These are phyloP conservation scores for Aspergillus incahuasiensis DNA, from an alignment of 495 filamentous ascomycete species.

Conservation along the genomic window DNA sequence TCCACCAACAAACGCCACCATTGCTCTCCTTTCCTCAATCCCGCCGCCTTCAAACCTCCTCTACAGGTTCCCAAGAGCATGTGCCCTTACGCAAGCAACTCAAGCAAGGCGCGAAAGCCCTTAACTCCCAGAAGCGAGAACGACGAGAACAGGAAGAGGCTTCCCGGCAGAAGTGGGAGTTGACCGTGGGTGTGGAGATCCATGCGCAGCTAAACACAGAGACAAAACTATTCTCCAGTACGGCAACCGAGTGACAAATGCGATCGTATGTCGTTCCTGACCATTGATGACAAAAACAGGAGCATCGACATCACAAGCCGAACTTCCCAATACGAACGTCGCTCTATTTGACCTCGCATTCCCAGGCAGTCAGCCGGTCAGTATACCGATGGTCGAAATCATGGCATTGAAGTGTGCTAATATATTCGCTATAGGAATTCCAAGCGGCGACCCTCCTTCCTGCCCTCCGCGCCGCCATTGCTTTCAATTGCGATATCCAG, in stretches of 20 bases:
- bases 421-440: slow-evolving; percentile 50
- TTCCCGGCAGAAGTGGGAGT: slow-evolving; percentile 60
- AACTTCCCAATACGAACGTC: slow-evolving; percentile 76
- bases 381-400: slow-evolving; percentile 6
- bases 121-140: slow-evolving; percentile 33
- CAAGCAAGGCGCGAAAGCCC: slow-evolving; percentile 63
- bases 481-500: slow-evolving; percentile 74
- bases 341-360: slow-evolving; percentile 85
- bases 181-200: slow-evolving; percentile 94
- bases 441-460: slow-evolving; percentile 81
- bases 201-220: slow-evolving; percentile 91
- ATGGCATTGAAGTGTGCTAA: background rate
- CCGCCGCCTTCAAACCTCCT: slow-evolving; percentile 23
- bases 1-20: background rate
- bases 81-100: slow-evolving; percentile 68
- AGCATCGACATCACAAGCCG: slow-evolving; percentile 65
- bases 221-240: slow-evolving; percentile 76
- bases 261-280: background rate
- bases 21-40: slow-evolving; percentile 13
- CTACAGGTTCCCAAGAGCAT: slow-evolving; percentile 23
- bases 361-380: slow-evolving; percentile 77
- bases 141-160: slow-evolving; percentile 36
- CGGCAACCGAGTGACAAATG: slow-evolving; percentile 7
- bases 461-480: slow-evolving; percentile 81
- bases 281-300: slow-evolving; percentile 23